Base-by-base conservation (phyloP, 768 basidiomycete genomes). In the Lanmaoa pseudosensibilis region DNA sequence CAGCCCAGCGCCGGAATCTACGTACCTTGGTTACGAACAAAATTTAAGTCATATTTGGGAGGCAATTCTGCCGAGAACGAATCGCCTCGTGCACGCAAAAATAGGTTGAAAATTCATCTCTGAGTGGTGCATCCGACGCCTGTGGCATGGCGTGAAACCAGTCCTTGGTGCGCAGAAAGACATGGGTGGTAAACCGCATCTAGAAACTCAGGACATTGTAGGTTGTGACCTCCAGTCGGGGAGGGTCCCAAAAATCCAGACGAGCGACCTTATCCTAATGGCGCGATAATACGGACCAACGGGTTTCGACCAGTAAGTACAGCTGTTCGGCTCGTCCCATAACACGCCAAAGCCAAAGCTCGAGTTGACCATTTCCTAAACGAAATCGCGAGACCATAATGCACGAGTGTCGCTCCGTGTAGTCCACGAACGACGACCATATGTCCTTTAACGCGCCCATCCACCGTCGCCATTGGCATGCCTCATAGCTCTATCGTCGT, bases 401-500 rank as follows among this genome's bases (percentile, higher is more conserved):
- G 70, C 69, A 72, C 60, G 58, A 49, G 58, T 52, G 62, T 52
- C 62, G 66, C 61, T 60, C 60, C 61, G 59, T 64, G 68, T 55
- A 71, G 68, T 58, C 69, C 71, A 72, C 62, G 66, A 74, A 69
- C 69, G 67, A 66, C 61, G 70, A 63, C 62, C 70, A 71, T 46
- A 61, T 66, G 69, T 69, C 75, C 73, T 78, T 87, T 76, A 87
- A 80, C 87, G 87, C 68, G 81, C 74, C 87, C 86, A 88, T 75
- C 83, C 80, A 72, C 80, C 85, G 77, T 91, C 89, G 70, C 88
- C 88, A 76, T 88, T 90, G 69, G 83, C 75, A 69, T 84, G 83
- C 77, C 86, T 85, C 69, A 87, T 68, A 56, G 82, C 75, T 75
- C 90, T 83, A 61, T 91, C 90, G 51, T 92, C 90, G 75, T 74